These are phyloP conservation scores for Talaromyces sp. DNA, from an alignment of 2,329 filamentous ascomycete species.

Conservation along the genomic window DNA sequence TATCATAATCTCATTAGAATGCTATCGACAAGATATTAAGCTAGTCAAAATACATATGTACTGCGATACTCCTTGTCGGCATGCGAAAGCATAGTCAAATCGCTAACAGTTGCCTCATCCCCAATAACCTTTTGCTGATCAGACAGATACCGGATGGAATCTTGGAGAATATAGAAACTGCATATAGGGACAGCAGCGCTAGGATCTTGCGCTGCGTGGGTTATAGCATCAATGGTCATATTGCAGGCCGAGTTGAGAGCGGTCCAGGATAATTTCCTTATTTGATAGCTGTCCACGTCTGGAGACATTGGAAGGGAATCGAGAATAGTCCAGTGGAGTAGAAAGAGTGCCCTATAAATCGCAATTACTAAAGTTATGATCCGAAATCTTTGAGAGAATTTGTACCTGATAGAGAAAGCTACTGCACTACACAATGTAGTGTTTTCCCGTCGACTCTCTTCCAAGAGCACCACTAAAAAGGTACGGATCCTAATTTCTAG, in stretches of 20 bases:
- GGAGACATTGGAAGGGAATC: not conserved
- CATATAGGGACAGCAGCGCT: not conserved
- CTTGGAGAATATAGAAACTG: constrained; percentile 13
- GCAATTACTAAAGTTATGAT: not conserved
- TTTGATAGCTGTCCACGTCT: constrained; percentile 1
- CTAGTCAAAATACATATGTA: constrained; percentile 8
- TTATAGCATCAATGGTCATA: constrained; percentile 7
- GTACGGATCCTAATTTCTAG: constrained; percentile 6
- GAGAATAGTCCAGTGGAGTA: constrained; percentile 8
- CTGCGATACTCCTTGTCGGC: constrained; percentile 5
- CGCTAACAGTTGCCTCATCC: not conserved
- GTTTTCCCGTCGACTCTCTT: constrained; percentile 7
- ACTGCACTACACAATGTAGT: constrained; percentile 12
- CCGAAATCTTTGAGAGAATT: not conserved
- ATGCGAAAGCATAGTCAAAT: constrained; percentile 1
- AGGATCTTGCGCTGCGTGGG: not conserved
- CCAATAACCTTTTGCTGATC: constrained; percentile 4
- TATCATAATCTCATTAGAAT: not conserved
- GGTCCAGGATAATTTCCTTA: not conserved
- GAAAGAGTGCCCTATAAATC: constrained; percentile 7
- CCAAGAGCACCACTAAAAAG: not conserved
- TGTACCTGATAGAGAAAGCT: constrained; percentile 13
- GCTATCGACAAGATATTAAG: no score
- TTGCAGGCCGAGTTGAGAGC: constrained; percentile 14
- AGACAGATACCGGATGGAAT: constrained; percentile 2